Conservation (phyloP, 2,329 filamentous ascomycete species). For the Exophiala sideris region DNA sequence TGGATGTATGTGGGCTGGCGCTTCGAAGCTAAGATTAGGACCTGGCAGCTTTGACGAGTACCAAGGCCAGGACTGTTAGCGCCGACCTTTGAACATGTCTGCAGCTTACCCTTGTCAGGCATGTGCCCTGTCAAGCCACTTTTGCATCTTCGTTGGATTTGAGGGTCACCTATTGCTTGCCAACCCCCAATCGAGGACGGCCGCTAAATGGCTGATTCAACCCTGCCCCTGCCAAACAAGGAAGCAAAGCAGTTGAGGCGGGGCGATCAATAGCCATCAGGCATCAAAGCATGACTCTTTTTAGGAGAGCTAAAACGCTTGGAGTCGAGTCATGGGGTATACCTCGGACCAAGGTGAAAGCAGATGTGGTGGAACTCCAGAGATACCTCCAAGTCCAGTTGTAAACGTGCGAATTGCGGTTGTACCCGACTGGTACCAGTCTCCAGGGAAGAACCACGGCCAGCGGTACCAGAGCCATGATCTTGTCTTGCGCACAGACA, state of each 20-base stretch:
- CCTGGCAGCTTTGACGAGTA: conserved; percentile 18
- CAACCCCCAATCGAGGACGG: conserved; percentile 2
- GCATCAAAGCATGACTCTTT: neutral
- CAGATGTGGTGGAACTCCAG: conserved; percentile 3
- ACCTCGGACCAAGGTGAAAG: neutral
- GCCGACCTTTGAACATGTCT: conserved; percentile 12
- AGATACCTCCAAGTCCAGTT: conserved; percentile 6
- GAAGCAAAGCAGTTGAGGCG: neutral
- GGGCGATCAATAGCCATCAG: neutral
- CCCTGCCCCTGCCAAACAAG: conserved; percentile 1
- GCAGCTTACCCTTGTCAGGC: conserved; percentile 10
- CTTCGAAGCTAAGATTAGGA: conserved; percentile 25
- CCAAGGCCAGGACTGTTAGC: conserved; percentile 17
- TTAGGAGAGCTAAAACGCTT: neutral
- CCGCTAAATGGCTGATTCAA: neutral
- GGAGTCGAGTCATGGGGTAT: conserved; percentile 12
- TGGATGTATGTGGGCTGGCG: conserved; percentile 14
- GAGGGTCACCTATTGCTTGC: neutral
- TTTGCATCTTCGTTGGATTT: neutral
- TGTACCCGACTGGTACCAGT: conserved; percentile 15
- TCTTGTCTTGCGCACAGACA: conserved; percentile 11
- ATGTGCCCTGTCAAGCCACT: conserved; percentile 8
- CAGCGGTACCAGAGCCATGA: conserved; percentile 9
- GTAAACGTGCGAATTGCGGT: conserved; percentile 3
- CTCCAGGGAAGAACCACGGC: neutral